Conservation (phyloP, 1,284 basidiomycete genomes). For the Rhodotorula glutinis region DNA sequence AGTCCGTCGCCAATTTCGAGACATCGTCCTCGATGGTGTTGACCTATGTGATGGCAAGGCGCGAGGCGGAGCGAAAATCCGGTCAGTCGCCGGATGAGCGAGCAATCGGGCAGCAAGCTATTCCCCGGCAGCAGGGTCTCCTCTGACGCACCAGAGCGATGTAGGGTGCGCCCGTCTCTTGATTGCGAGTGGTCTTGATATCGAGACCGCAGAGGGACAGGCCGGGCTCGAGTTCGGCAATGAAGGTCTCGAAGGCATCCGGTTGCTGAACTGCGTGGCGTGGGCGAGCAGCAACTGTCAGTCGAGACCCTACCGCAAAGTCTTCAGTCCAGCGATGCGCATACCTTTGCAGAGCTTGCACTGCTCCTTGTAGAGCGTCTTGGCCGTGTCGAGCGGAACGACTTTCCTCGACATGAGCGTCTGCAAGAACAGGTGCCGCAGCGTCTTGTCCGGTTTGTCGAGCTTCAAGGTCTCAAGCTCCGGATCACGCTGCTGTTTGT, state of each 20-base stretch:
- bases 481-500: not conserved
- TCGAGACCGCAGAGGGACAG: slow-evolving; percentile 68
- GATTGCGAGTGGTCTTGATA: slow-evolving; percentile 62
- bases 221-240: slow-evolving; percentile 59
- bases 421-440: slow-evolving; percentile 71
- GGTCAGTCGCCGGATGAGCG: not conserved
- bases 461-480: slow-evolving; percentile 19
- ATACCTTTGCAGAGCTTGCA: slow-evolving; percentile 26
- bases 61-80: not conserved
- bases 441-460: slow-evolving; percentile 20
- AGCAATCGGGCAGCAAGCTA: no score
- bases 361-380: slow-evolving; percentile 58
- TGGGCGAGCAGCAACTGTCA: not conserved
- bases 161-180: slow-evolving; percentile 47
- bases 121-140: no score
- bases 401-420: slow-evolving; percentile 66
- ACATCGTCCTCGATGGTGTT: slow-evolving; percentile 67
- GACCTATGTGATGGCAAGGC: slow-evolving; percentile 60
- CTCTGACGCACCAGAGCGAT: slow-evolving; percentile 16
- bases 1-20: slow-evolving; percentile 77
- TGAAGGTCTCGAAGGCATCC: slow-evolving; percentile 58
- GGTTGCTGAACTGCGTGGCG: slow-evolving; percentile 6
- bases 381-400: slow-evolving; percentile 61
- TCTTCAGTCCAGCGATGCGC: not conserved
- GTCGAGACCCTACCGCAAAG: accelerated